phyloP scores from a whole-genome alignment of 176 grass and related monocot species.

The Avena insularis region DNA sequence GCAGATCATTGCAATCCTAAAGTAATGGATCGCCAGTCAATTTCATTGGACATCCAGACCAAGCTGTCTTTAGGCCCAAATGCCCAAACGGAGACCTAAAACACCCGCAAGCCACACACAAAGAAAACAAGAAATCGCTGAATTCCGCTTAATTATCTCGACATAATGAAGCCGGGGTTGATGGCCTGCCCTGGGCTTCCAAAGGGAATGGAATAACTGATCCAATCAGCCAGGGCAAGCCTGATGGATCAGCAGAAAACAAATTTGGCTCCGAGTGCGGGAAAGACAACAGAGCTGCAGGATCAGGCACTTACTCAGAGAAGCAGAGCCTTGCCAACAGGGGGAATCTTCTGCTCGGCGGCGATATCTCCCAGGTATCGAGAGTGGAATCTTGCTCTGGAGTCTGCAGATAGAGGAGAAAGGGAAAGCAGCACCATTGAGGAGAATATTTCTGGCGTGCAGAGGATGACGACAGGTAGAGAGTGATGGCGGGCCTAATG shows the following conservation, averaged over 20 bases:
- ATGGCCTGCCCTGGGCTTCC: background rate
- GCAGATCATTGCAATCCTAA: background rate
- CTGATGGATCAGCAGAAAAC: background rate
- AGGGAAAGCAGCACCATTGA: conserved; percentile 3
- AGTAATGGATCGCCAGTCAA: background rate
- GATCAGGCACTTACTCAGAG: background rate
- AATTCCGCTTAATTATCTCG: background rate
- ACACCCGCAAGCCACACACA: background rate
- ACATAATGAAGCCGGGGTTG: background rate
- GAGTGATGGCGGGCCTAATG: conserved; percentile 14
- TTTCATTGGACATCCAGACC: background rate
- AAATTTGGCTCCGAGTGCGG: background rate
- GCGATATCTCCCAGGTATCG: background rate
- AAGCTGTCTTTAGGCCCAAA: too few relatives aligned
- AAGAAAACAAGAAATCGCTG: background rate
- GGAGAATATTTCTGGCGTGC: conserved; percentile 23
- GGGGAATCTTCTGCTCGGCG: background rate
- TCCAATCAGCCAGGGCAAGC: background rate
- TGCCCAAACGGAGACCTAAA: background rate
- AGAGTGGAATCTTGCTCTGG: conserved; percentile 20
- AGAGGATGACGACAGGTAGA: conserved; percentile 12
- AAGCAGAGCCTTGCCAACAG: background rate
- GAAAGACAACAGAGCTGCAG: background rate
- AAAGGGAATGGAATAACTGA: background rate
- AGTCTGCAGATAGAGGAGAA: background rate